Evolutionary conservation across 2,329 filamentous ascomycete species (phyloP).

Genomic region (Stemphylium beticola): DNA sequence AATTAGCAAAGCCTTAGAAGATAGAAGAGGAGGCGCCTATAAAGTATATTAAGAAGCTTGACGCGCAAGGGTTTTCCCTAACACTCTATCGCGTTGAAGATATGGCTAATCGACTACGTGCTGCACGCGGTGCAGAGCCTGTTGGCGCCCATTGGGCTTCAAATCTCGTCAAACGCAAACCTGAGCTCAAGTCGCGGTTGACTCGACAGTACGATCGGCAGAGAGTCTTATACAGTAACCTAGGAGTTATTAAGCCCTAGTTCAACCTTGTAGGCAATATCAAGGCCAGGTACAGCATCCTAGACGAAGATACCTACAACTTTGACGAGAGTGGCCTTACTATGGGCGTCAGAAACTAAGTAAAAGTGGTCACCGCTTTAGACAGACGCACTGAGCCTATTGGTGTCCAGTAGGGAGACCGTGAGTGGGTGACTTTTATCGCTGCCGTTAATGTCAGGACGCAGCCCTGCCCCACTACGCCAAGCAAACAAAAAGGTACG

Average conservation of each 20-base stretch:
- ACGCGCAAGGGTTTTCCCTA: not conserved
- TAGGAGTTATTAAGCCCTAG: not conserved
- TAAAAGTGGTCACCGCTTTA: slow-evolving; percentile 11
- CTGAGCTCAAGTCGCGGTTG: not conserved
- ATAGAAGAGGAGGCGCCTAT: not conserved
- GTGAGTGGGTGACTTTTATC: slow-evolving; percentile 19
- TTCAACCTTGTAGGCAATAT: not conserved
- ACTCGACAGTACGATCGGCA: not conserved
- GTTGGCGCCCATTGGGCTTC: not conserved
- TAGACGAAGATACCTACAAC: slow-evolving; percentile 19
- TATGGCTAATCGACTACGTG: not conserved
- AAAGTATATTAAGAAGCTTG: not conserved
- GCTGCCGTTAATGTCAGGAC: no score
- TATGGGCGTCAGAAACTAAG: slow-evolving; percentile 9
- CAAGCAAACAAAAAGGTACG: no score
- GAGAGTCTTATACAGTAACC: not conserved
- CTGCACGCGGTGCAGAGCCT: not conserved
- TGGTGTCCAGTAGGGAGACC: slow-evolving; percentile 8
- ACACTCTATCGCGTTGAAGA: not conserved
- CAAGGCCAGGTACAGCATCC: slow-evolving; percentile 17
- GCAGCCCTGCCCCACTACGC: no score
- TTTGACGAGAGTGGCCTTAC: slow-evolving; percentile 18
- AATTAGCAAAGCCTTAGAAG: not conserved
- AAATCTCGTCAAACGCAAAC: not conserved
- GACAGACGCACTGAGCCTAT: slow-evolving; percentile 4